Base-by-base conservation (phyloP, 805 yeast genomes). In the Ogataea populi-albae region DNA sequence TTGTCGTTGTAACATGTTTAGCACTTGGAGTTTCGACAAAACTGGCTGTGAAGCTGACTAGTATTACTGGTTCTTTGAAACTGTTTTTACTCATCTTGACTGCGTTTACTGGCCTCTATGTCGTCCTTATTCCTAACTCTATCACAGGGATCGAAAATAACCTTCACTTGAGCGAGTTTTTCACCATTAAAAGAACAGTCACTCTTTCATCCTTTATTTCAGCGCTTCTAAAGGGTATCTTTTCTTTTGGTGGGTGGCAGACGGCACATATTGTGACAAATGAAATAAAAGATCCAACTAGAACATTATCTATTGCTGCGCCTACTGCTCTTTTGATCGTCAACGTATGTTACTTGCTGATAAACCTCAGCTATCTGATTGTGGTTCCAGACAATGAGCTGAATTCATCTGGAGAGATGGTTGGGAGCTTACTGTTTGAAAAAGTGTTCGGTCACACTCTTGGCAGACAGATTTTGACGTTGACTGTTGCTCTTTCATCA, bases 31-130 rank as follows among this genome's bases (percentile, higher is more conserved):
- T 71, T 3, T 78, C 86, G 18, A 74, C 79, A 2, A 71, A 62
- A 37, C 69, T 69, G 44, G 89, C 89, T 0, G 69, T 83, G 1
- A 52, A 59, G 11, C 62, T 81, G 10, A 88, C 82, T 51, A 82
- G 81, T 47, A 41, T 73, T 9, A 56, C 82, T 3, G 91, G 93
- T 0, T 68, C 67, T 6, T 49, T 83, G 52, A 84, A 84, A 53
- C 52, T 84, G 30, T 52, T 63, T 3, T 58, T 83, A 20, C 65
- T 82, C 26, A 68, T 58, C 0, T 54, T 79, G 1, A 74, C 83
- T 68, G 65, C 77, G 3, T 32, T 69, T 4, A 73, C 82, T 0
- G 86, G 89, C 0, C 12, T 79, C 2, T 81, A 77, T 47, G 79
- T 75, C 4, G 43, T 76, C n/a, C 24, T 66, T 1, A 45, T 75